Conservation (phyloP, 805 yeast genomes). For the Candida multigemmis region DNA sequence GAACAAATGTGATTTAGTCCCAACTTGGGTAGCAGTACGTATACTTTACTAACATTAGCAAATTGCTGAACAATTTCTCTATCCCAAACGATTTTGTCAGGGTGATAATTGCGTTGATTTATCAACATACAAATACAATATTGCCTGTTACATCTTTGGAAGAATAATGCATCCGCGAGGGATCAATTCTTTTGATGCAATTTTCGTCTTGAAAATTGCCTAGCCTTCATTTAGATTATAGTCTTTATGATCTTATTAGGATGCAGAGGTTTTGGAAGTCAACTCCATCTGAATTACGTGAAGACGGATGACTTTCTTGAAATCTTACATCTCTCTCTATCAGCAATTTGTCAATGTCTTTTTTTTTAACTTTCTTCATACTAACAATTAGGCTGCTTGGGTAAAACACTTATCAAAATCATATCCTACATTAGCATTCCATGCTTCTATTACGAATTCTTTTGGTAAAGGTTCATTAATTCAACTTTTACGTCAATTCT, state of each 20-base stretch:
- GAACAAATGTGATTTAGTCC: constrained; percentile 96
- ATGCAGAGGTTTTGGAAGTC: too few relatives aligned
- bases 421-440: constrained; percentile 94
- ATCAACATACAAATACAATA: constrained; percentile 24
- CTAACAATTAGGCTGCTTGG: constrained; percentile 83
- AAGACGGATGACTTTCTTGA: too few relatives aligned
- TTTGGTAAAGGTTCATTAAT: constrained; percentile 96
- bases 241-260: constrained; percentile 35
- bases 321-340: too few relatives aligned
- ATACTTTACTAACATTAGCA: constrained; percentile 5
- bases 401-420: constrained; percentile 87
- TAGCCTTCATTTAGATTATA: constrained; percentile 22
- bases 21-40: constrained; percentile 99
- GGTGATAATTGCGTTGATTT: constrained; percentile 36
- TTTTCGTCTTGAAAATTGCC: constrained; percentile 28
- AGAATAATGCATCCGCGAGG: constrained; percentile 60
- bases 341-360: constrained; percentile 1
- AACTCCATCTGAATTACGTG: too few relatives aligned
- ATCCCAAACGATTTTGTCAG: constrained; percentile 86
- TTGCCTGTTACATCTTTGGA: constrained; percentile 98
- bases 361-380: constrained; percentile 7
- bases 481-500: constrained; percentile 87
- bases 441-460: constrained; percentile 94
- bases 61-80: constrained; percentile 1
- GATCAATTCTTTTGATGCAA: constrained; percentile 37